These are phyloP conservation scores for Haplosporangium gracile DNA, from an alignment of 192 early-diverging fungal genomes.

Conservation along the genomic window DNA sequence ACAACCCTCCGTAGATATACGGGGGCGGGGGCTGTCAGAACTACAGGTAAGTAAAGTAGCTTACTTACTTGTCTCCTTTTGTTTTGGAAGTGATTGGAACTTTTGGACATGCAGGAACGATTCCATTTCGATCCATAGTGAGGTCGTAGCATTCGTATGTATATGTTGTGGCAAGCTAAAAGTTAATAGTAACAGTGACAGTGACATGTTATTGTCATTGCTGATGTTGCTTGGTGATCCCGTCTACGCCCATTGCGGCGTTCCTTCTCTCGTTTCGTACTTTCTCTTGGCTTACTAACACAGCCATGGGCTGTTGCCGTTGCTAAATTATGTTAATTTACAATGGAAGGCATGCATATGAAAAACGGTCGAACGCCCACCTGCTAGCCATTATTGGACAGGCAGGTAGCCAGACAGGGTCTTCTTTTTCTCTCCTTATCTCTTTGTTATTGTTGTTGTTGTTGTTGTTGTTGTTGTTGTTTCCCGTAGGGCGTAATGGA, in stretches of 20 bases:
- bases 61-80: not conserved
- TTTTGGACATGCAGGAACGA: not conserved
- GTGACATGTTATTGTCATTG: not conserved
- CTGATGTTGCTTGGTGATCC: too few relatives aligned
- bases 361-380: not conserved
- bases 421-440: not conserved
- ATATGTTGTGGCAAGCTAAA: not conserved
- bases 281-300: too few relatives aligned
- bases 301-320: too few relatives aligned
- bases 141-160: too few relatives aligned
- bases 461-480: not conserved
- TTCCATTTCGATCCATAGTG: not conserved
- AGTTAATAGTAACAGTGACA: not conserved
- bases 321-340: too few relatives aligned
- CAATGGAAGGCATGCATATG: not conserved
- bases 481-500: not conserved
- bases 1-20: not conserved
- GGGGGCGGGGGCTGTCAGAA: not conserved
- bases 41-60: not conserved
- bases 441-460: too few relatives aligned
- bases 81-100: not conserved
- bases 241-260: too few relatives aligned
- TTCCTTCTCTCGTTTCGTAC: too few relatives aligned
- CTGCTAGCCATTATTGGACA: not conserved
- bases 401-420: not conserved